Base-by-base conservation (phyloP, 148 eudicot species). In the Dysphania ambrosioides region DNA sequence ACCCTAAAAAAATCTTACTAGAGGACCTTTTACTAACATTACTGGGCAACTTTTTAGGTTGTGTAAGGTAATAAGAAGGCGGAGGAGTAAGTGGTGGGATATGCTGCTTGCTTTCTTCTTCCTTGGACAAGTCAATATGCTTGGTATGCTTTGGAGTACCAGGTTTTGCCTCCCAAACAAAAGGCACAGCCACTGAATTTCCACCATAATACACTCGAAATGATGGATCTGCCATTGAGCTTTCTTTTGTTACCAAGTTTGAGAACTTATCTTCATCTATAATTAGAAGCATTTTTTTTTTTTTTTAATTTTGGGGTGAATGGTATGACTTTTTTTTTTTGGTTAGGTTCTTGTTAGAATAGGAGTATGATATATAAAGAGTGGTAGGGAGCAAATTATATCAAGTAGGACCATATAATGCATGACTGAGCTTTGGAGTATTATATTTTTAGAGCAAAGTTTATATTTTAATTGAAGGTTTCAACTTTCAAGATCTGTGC, bases 121-220 rank as follows among this genome's bases (percentile, higher is more conserved):
- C 24, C 7, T 64, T 9, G 0, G 65, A 56, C 9, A 35, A 11
- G 38, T 30, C n/a, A 61, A 4, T 60, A 26, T 31, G 77, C n/a
- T 47, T 77, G 0, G 74, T 2, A 85, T 90, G 89, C 55, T 90
- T 93, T 2, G 97, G 97, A 42, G 97, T 93, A 0, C 97, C 97
- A 10, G 97, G 96, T 60, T 81, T 87, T 23, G 93, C 83, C 66
- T 93, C 97, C 97, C 97, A 93, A 31, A 78, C 26, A 66, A 93
- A 93, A 18, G 97, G 97, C 31, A 93, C 85, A 5, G 87, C 72
- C 16, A 87, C 78, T 23, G 90, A 68, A 51, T 77, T 84, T 27
- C 84, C 90, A 1, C 86, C 91, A 67, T 90, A 87, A 84, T 86
- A 88, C 7, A 85, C 86, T 64, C 93, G 82, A 38, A 88, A 84